A percentile compares a stretch with the other conserved stretches of the same genome.
phyloP scores from a whole-genome alignment of 345 rosid genomes.

The Eucalyptus rudis region DNA sequence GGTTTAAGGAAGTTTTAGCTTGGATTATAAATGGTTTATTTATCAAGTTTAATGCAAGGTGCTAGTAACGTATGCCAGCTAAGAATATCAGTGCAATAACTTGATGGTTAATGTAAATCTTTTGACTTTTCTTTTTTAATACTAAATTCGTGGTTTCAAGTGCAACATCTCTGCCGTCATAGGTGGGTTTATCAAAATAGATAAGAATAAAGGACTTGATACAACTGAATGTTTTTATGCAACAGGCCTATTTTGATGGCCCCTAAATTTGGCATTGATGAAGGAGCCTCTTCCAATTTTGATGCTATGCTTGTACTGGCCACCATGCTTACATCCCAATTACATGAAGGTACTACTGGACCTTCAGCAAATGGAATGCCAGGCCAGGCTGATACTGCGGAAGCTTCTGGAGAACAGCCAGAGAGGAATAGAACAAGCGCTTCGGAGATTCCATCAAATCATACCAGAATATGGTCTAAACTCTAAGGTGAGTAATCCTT shows the following conservation, averaged over 20 bases:
- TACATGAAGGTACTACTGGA: constrained; percentile 41
- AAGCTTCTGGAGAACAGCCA: constrained; percentile 28
- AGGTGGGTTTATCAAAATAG: too few relatives aligned
- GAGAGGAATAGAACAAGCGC: constrained; percentile 33
- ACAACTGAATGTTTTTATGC: background rate
- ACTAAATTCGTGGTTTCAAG: too few relatives aligned
- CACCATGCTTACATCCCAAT: constrained; percentile 81
- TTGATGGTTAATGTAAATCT: background rate
- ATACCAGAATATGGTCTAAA: background rate
- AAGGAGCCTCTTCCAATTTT: constrained; percentile 54
- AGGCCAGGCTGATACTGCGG: constrained; percentile 18
- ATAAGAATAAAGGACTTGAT: background rate
- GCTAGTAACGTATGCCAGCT: too few relatives aligned
- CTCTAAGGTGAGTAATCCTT: too few relatives aligned
- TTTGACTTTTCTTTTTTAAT: background rate
- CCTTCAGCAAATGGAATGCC: constrained; percentile 18
- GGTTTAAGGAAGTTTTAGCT: background rate
- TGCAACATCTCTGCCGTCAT: background rate
- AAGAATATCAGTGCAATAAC: background rate
- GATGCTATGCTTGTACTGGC: constrained; percentile 86
- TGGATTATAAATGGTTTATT: fast-evolving
- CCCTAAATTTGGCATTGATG: constrained; percentile 74
- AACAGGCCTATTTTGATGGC: constrained; percentile 88
- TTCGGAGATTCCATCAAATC: constrained; percentile 63
- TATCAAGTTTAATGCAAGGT: too few relatives aligned